These are phyloP conservation scores for Aspergillus fischeri DNA, from an alignment of 2,329 filamentous ascomycete genomes.

Conservation along the genomic window DNA sequence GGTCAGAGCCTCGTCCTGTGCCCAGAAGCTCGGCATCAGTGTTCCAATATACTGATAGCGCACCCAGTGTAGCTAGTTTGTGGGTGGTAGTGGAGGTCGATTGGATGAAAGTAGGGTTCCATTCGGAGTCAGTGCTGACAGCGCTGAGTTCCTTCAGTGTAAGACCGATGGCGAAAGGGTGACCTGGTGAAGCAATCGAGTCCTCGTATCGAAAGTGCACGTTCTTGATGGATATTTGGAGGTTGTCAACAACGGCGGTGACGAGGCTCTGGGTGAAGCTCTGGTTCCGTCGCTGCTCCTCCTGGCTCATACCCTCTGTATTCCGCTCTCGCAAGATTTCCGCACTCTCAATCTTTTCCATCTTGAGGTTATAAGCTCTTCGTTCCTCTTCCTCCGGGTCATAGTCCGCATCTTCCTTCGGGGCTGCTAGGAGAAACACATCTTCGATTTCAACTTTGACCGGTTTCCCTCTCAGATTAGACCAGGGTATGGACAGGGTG, in stretches of 20 bases:
- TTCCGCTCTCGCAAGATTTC: constrained; percentile 90
- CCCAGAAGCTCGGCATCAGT: constrained; percentile 84
- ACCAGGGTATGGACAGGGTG: constrained; percentile 93
- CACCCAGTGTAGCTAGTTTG: constrained; percentile 87
- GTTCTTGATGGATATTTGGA: constrained; percentile 96
- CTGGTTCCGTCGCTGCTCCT: constrained; percentile 96
- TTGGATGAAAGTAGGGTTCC: constrained; percentile 95
- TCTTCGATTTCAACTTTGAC: constrained; percentile 95
- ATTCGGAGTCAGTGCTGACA: constrained; percentile 89
- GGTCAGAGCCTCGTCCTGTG: constrained; percentile 68
- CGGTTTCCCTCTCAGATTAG: constrained; percentile 88
- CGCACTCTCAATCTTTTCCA: constrained; percentile 96
- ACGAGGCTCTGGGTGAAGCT: constrained; percentile 94
- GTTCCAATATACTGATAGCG: constrained; percentile 95
- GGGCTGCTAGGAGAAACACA: constrained; percentile 91
- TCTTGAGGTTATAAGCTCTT: constrained; percentile 85
- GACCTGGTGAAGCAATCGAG: constrained; percentile 87
- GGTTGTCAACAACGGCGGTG: constrained; percentile 96
- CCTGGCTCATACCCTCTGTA: constrained; percentile 85
- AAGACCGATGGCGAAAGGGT: constrained; percentile 88
- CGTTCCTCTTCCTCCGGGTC: constrained; percentile 88
- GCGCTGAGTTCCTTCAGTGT: constrained; percentile 96
- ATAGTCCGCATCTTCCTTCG: constrained; percentile 91
- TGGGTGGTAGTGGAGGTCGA: constrained; percentile 78
- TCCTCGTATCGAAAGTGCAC: constrained; percentile 98